These are phyloP conservation scores for Murraya koenigii DNA, from an alignment of 345 rosid genomes.

Conservation along the genomic window DNA sequence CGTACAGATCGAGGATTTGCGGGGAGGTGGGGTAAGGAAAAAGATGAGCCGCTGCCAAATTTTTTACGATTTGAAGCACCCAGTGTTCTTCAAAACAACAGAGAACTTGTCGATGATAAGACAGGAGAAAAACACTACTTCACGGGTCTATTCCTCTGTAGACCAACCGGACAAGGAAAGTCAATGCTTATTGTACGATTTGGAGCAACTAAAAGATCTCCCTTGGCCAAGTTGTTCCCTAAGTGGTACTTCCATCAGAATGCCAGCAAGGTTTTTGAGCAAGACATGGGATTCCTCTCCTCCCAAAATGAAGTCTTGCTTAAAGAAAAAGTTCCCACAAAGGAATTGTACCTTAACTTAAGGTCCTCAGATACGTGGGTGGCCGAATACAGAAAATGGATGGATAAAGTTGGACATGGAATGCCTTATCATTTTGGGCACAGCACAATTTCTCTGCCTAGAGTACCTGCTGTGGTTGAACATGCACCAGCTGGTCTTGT, in stretches of 20 bases:
- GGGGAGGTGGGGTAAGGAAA: conserved; percentile 87
- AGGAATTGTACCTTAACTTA: conserved; percentile 65
- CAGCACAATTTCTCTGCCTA: conserved; percentile 62
- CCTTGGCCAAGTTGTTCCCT: conserved; percentile 52
- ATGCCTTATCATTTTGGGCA: conserved; percentile 95
- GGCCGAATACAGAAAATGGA: conserved; percentile 90
- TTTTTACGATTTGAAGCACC: conserved; percentile 78
- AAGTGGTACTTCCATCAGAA: conserved; percentile 88
- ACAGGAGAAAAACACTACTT: conserved; percentile 74
- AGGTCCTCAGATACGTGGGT: conserved; percentile 93
- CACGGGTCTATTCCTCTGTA: conserved; percentile 76
- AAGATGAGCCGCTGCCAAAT: conserved; percentile 43
- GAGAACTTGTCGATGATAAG: conserved; percentile 49
- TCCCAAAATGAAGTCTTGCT: conserved; percentile 80
- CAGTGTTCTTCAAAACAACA: conserved; percentile 70
- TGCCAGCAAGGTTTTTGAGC: conserved; percentile 83
- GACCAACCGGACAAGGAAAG: conserved; percentile 96
- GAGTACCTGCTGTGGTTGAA: conserved; percentile 74
- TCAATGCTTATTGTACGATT: conserved; percentile 92
- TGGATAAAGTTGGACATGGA: conserved; percentile 97
- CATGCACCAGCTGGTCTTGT: conserved; percentile 89
- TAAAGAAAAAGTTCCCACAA: conserved; percentile 84
- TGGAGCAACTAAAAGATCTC: conserved; percentile 64
- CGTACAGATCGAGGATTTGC: conserved; percentile 76
- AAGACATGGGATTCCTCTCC: conserved; percentile 93